Base-by-base conservation (phyloP, 1,284 basidiomycete species). In the Puccinia polysora region DNA sequence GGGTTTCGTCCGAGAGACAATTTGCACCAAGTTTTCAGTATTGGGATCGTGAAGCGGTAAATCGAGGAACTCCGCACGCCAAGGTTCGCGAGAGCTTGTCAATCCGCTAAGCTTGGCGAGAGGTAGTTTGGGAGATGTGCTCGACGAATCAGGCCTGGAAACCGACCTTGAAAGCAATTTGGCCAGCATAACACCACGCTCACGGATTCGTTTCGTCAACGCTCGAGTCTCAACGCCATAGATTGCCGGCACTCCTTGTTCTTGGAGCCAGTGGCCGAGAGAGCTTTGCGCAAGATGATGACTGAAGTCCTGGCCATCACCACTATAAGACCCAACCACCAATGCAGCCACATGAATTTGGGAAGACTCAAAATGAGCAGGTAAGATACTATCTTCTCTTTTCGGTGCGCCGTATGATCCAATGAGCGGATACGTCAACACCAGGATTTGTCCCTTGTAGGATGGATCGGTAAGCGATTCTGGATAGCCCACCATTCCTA, bases 401-500 rank as follows among this genome's bases (percentile, higher is more conserved):
- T 73, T 55, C 68, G 96, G 96, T n/a, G 98, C 94, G 81, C 96
- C 96, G 80, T 99, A 99, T 81, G 97, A 97, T 70, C 96, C 96
- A 76, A 97, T 85, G 77, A 99, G 84, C 4, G 96, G 96, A 82
- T 97, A 98, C 4, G 96, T 98, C 76, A 98, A 85, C 74, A 98
- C 88, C 74, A 99, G 87, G 79, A 99, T 98, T 82, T 98, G 96
- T 63, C 93, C 93, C 81, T 95, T 89, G 82, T 98, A 99, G 2
- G 96, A 98, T 18, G 96, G 96, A 81, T 98, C 96, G 62, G 96
- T 99, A 75, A 98, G 84, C 18, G 96, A 97, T 80, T 98, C 96
- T 74, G 93, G 94, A 81, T 98, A 98, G 56, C 96, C 96, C 74
- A 98, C 93, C 95, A 99, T 96, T 73, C 94, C 94, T 96, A 79